Conservation (phyloP, 352 stramenopile genomes). For the Phytophthora vignae region DNA sequence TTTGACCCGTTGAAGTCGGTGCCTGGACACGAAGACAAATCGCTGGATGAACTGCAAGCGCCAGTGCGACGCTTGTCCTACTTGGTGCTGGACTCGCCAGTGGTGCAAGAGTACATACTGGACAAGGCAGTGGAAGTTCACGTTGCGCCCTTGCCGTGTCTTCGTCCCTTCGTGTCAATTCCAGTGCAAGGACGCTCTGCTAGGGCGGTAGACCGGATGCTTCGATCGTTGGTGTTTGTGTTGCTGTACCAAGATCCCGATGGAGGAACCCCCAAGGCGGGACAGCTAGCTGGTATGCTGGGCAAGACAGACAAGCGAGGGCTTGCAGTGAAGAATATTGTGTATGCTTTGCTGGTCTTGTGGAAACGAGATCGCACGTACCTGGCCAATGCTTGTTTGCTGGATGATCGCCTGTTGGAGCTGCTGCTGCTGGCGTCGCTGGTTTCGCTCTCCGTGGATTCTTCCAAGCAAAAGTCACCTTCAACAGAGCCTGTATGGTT, state of each 20-base stretch:
- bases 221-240: constrained; percentile 57
- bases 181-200: constrained; percentile 38
- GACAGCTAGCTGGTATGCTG: constrained; percentile 36
- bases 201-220: constrained; percentile 47
- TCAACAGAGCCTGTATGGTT: constrained; percentile 20
- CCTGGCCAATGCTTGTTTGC: constrained; percentile 32
- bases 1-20: constrained; percentile 61
- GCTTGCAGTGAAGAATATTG: constrained; percentile 54
- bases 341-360: constrained; percentile 62
- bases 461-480: constrained; percentile 31
- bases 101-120: constrained; percentile 50
- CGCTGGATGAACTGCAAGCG: constrained; percentile 47
- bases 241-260: constrained; percentile 50
- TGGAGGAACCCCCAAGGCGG: constrained; percentile 36
- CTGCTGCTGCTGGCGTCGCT: constrained; percentile 67
- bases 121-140: constrained; percentile 34
- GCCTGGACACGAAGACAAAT: constrained; percentile 38
- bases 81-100: constrained; percentile 49
- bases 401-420: constrained; percentile 56
- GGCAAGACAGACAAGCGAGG: constrained; percentile 51
- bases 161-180: constrained; percentile 45
- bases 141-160: constrained; percentile 32
- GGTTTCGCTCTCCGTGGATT: constrained; percentile 47
- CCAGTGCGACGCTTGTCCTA: constrained; percentile 60
- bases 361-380: constrained; percentile 57